These are phyloP conservation scores for Oxalis stricta DNA, from an alignment of 441 rosid genomes.

Conservation along the genomic window DNA sequence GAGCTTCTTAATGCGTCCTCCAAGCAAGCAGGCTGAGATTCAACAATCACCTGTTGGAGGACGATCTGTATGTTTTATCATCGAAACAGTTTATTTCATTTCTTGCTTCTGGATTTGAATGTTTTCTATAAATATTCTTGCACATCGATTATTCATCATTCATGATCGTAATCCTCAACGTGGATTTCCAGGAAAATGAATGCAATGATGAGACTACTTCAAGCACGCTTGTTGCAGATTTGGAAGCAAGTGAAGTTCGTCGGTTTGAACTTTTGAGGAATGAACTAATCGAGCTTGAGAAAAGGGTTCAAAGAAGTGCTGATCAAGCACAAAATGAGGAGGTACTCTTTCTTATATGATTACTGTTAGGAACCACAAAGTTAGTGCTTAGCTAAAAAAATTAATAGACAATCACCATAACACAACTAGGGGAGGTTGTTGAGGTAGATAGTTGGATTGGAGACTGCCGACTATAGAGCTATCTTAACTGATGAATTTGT, in stretches of 20 bases:
- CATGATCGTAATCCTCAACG: too few relatives aligned
- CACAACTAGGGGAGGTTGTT: too few relatives aligned
- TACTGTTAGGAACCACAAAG: neutral
- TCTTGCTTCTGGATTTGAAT: neutral
- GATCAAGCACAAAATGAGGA: constrained; percentile 49
- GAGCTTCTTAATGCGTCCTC: constrained; percentile 38
- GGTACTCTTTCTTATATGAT: constrained; percentile 20
- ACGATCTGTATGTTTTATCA: constrained; percentile 30
- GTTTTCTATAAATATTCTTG: neutral
- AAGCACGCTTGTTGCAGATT: constrained; percentile 19
- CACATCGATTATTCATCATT: too few relatives aligned
- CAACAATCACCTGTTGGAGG: constrained; percentile 22
- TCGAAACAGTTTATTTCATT: constrained; percentile 2
- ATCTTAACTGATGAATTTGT: too few relatives aligned
- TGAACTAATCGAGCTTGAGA: constrained; percentile 89
- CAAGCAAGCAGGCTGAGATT: constrained; percentile 26
- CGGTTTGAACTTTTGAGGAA: constrained; percentile 76
- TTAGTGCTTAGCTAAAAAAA: neutral
- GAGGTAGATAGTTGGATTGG: too few relatives aligned
- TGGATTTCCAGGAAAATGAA: constrained; percentile 39
- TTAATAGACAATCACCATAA: too few relatives aligned
- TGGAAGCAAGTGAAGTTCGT: constrained; percentile 54
- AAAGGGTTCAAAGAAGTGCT: constrained; percentile 70
- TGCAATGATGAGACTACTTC: constrained; percentile 17
- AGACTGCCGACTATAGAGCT: too few relatives aligned